Conservation (phyloP, 805 yeast species). For the Scheffersomyces coipomensis region DNA sequence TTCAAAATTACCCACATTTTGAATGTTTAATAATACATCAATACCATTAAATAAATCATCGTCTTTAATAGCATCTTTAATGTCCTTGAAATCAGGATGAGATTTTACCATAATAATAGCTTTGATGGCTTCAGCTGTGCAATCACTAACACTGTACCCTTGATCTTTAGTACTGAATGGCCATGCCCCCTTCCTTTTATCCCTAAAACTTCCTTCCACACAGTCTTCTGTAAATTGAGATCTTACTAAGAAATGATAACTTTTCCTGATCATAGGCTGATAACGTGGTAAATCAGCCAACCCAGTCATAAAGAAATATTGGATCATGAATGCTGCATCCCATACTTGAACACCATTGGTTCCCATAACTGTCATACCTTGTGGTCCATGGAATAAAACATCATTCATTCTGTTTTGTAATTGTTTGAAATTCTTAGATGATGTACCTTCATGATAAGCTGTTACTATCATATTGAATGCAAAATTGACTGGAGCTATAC, state of each 20-base stretch:
- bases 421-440: constrained; percentile 57
- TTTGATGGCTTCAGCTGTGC: constrained; percentile 94
- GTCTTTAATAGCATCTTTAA: constrained; percentile 52
- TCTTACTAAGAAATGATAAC: constrained; percentile 69
- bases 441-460: constrained; percentile 64
- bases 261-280: constrained; percentile 58
- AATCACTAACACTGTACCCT: constrained; percentile 95
- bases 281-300: constrained; percentile 68
- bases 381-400: constrained; percentile 77
- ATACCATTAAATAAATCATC: constrained; percentile 63
- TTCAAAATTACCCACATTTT: constrained; percentile 75
- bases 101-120: constrained; percentile 90
- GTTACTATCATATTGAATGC: constrained; percentile 80
- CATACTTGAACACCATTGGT: constrained; percentile 97
- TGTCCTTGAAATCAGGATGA: constrained; percentile 48
- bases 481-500: constrained; percentile 92
- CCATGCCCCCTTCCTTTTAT: constrained; percentile 86
- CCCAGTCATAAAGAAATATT: constrained; percentile 77
- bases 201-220: constrained; percentile 76
- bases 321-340: constrained; percentile 93
- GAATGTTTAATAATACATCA: constrained; percentile 73
- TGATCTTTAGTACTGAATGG: constrained; percentile 94
- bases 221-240: constrained; percentile 86
- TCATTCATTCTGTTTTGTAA: constrained; percentile 67
- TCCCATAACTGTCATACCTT: constrained; percentile 93